These are phyloP conservation scores for Saccharomyces hybrid DNA, from an alignment of 1,139 yeast species.

Conservation along the genomic window DNA sequence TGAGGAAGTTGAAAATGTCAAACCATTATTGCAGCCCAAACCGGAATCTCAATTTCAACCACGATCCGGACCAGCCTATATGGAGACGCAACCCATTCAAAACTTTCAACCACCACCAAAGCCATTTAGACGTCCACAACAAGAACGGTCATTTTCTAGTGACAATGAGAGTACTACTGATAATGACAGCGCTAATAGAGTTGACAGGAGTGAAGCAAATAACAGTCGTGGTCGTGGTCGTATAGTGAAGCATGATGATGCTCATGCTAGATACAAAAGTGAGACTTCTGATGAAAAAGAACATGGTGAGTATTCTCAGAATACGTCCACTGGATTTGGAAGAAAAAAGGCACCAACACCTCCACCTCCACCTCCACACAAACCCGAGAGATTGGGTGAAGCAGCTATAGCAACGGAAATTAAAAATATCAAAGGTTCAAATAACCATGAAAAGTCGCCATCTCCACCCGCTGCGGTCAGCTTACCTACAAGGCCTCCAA, in stretches of 20 bases:
- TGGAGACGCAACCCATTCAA: not conserved
- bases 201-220: not conserved
- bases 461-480: too few relatives aligned
- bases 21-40: not conserved
- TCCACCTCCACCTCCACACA: slow-evolving; percentile 1
- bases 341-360: not conserved
- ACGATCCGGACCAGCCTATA: not conserved
- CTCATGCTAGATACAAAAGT: not conserved
- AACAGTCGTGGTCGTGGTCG: not conserved
- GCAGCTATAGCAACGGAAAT: not conserved
- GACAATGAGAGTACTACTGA: not conserved
- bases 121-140: slow-evolving; percentile 6
- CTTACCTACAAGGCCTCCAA: slow-evolving; percentile 1
- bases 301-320: too few relatives aligned
- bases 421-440: not conserved
- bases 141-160: not conserved
- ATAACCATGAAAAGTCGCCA: not conserved
- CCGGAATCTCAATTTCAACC: not conserved
- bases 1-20: not conserved
- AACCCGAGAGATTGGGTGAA: not conserved
- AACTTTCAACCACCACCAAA: slow-evolving; percentile 21
- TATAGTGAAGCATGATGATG: not conserved
- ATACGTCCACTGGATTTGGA: not conserved
- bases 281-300: not conserved
- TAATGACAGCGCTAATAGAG: too few relatives aligned